Conservation (phyloP, 225 moss, liverwort and hornwort species). For the Rhytidiadelphus loreus region DNA sequence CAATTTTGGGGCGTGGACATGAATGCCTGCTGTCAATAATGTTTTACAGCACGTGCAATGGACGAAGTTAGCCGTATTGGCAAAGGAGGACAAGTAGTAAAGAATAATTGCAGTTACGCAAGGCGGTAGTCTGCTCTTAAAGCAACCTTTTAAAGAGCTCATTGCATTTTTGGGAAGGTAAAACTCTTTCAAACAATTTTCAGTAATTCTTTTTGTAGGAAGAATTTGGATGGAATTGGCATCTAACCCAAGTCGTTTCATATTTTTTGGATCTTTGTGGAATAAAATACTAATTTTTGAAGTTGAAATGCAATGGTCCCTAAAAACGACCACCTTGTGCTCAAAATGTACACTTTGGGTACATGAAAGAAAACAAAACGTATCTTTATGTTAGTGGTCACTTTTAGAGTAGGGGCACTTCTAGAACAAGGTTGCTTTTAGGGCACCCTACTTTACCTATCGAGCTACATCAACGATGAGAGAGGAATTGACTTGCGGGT, state of each 20-base stretch:
- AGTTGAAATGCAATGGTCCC: not conserved
- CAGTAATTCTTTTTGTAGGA: not conserved
- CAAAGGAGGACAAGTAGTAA: not conserved
- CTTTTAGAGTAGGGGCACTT: not conserved
- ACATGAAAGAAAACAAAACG: not conserved
- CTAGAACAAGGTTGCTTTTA: too few species aligned
- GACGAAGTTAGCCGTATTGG: not conserved
- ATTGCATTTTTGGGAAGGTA: not conserved
- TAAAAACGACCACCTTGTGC: too few species aligned
- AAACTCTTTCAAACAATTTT: not conserved
- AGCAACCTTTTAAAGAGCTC: not conserved
- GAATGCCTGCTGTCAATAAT: not conserved
- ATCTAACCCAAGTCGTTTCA: not conserved
- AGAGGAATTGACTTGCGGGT: not conserved
- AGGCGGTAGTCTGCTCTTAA: not conserved
- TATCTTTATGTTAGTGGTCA: not conserved
- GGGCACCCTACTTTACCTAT: too few species aligned
- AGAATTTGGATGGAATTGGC: not conserved
- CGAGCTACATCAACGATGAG: not conserved
- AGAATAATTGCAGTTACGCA: not conserved
- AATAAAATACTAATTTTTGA: not conserved
- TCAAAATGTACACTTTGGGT: not conserved
- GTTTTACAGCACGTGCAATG: not conserved
- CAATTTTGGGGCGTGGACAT: not conserved
- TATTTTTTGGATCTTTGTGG: not conserved